phyloP scores from a whole-genome alignment of 192 early-diverging fungal species.

The Coemansia sp. region DNA sequence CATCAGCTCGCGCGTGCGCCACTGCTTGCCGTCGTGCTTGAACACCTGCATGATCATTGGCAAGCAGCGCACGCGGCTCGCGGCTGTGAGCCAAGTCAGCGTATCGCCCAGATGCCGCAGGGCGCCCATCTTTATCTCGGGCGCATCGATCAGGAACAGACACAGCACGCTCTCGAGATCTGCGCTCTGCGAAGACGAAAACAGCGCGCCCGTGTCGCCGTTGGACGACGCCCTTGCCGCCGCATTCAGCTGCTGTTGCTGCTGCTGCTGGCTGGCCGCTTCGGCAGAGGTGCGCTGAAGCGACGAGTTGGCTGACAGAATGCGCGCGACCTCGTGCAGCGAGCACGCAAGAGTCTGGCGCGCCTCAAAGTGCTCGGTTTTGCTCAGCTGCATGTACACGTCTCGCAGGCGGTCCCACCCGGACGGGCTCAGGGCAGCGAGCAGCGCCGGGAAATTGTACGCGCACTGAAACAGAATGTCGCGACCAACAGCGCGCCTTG shows the following conservation, averaged over 20 bases:
- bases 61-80: conserved; percentile 62
- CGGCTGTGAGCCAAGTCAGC: conserved; percentile 58
- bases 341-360: conserved; percentile 51
- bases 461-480: conserved; percentile 51
- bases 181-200: conserved; percentile 15
- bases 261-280: neutral
- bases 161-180: conserved; percentile 50
- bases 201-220: neutral
- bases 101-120: conserved; percentile 65
- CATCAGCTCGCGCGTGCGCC: conserved; percentile 71
- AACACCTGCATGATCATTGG: conserved; percentile 66
- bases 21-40: conserved; percentile 64
- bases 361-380: conserved; percentile 50
- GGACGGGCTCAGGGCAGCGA: conserved; percentile 23
- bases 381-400: conserved; percentile 50
- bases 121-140: conserved; percentile 68
- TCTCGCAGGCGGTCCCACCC: conserved; percentile 53
- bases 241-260: neutral
- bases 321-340: conserved; percentile 51
- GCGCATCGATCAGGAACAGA: conserved; percentile 48
- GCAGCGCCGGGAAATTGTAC: conserved; percentile 51
- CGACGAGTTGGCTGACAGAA: conserved; percentile 20
- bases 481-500: conserved; percentile 23
- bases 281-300: neutral
- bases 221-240: neutral